Conservation (phyloP, 2,329 filamentous ascomycete genomes). For the Aspergillus sp. region DNA sequence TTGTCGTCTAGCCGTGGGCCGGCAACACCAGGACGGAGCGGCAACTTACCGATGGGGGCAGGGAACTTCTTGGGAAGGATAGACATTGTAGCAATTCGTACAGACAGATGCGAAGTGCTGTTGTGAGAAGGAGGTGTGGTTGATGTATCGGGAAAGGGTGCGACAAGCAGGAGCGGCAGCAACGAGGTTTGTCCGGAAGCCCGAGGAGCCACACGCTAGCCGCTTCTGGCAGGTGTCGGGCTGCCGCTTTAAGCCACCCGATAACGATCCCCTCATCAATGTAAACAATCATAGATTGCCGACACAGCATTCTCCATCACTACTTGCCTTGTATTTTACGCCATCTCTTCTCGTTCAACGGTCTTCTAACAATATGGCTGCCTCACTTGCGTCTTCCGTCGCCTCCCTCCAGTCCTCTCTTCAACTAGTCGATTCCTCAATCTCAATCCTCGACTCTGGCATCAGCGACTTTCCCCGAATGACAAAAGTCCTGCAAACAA, state of each 20-base stretch:
- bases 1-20: constrained; percentile 9
- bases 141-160: constrained; percentile 29
- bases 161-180: constrained; percentile 34
- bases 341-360: neutral
- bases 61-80: constrained; percentile 84
- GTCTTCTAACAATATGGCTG: constrained; percentile 31
- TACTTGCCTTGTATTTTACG: neutral
- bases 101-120: constrained; percentile 28
- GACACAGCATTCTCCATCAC: neutral
- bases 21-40: neutral
- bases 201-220: constrained; percentile 20
- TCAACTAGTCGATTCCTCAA: constrained; percentile 62
- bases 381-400: constrained; percentile 60
- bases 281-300: constrained; percentile 20
- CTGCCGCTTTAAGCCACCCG: constrained; percentile 32
- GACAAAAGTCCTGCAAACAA: constrained; percentile 63
- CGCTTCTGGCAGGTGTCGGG: constrained; percentile 21
- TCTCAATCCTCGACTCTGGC: constrained; percentile 61
- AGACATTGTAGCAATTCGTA: constrained; percentile 63
- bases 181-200: constrained; percentile 40
- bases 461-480: constrained; percentile 65
- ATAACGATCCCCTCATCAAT: constrained; percentile 21
- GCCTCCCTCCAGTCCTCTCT: constrained; percentile 61
- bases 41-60: constrained; percentile 69
- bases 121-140: constrained; percentile 21